Percentiles rank a stretch among this genome's conserved stretches.
phyloP scores from a whole-genome alignment of 495 filamentous ascomycete species.

The Neurospora intermedia region DNA sequence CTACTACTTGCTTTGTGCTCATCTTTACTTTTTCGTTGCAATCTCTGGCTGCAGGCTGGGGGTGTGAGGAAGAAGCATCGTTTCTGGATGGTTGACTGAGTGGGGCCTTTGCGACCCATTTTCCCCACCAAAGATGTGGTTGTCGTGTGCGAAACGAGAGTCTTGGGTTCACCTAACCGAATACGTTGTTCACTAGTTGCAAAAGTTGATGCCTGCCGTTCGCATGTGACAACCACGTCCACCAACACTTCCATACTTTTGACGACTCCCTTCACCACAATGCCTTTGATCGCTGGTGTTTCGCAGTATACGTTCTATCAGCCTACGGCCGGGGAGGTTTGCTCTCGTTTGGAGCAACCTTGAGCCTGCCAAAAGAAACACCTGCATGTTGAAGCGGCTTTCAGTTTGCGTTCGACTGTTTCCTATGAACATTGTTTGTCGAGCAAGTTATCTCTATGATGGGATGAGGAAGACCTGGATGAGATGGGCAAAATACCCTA shows the following conservation, averaged over 20 bases:
- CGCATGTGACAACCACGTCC: background rate
- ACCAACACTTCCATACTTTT: background rate
- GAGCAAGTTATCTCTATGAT: background rate
- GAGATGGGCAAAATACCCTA: no score
- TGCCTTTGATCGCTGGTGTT: background rate
- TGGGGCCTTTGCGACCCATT: background rate
- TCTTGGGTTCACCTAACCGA: background rate
- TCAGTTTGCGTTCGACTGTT: background rate
- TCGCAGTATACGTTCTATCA: background rate
- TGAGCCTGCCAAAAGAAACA: background rate
- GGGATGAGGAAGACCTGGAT: background rate
- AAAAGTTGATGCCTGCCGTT: background rate
- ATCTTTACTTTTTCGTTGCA: slow-evolving; percentile 18
- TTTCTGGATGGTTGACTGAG: background rate
- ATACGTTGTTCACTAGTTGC: background rate
- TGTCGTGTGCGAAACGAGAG: background rate
- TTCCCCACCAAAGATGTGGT: background rate
- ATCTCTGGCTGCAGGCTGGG: slow-evolving; percentile 11
- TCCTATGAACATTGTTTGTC: background rate
- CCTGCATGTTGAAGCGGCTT: background rate
- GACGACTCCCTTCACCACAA: background rate
- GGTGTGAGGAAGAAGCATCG: slow-evolving; percentile 18
- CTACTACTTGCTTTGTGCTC: background rate
- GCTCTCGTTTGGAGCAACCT: background rate
- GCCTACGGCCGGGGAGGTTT: background rate